phyloP scores from a whole-genome alignment of 1,284 basidiomycete species.

The Schizophyllum amplum region DNA sequence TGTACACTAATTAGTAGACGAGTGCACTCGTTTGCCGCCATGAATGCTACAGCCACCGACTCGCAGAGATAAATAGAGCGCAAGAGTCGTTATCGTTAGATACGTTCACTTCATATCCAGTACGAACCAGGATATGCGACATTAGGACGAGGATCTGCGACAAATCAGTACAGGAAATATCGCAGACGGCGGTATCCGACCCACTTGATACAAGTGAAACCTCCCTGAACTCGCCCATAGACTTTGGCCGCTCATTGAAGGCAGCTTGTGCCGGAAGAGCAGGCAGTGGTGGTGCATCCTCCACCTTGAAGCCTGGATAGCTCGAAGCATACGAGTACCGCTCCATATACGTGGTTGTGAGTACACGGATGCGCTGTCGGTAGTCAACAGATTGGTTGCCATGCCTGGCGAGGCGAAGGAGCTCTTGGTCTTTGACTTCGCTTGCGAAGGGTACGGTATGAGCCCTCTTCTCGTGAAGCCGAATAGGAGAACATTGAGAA shows the following conservation, averaged over 20 bases:
- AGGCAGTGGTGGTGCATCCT: not conserved
- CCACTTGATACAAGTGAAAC: not conserved
- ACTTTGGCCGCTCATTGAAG: not conserved
- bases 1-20: no score
- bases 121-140: not conserved
- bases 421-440: not conserved
- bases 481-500: not conserved
- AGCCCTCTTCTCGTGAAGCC: not conserved
- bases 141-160: not conserved
- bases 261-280: not conserved
- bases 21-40: no score
- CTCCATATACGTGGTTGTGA: not conserved
- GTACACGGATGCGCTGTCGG: not conserved
- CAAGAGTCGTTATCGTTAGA: not conserved
- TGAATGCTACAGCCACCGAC: not conserved
- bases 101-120: not conserved
- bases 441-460: not conserved
- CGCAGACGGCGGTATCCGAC: not conserved
- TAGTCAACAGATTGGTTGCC: not conserved
- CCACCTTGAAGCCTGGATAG: not conserved
- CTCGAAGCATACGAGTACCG: not conserved
- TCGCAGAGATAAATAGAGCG: not conserved
- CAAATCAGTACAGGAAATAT: not conserved
- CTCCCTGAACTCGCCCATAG: not conserved
- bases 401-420: not conserved